A percentile compares a stretch with the other conserved stretches of the same genome.
Evolutionary conservation across 2,329 filamentous ascomycete species (phyloP).

Genomic region (Thelonectria discophora): DNA sequence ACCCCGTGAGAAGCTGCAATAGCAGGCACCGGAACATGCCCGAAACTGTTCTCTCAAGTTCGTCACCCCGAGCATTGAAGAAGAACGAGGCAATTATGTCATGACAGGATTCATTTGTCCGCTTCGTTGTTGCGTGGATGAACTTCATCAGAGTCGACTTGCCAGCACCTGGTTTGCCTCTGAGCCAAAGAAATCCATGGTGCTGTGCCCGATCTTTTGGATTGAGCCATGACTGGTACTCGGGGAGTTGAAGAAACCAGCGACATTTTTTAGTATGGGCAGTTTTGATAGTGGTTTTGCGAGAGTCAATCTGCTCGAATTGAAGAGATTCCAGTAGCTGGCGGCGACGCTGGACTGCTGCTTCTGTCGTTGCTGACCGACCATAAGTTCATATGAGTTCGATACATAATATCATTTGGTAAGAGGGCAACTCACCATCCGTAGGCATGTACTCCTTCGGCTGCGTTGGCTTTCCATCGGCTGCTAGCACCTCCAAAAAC

Average conservation of each 20-base stretch:
- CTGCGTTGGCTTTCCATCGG: not conserved
- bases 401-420: not conserved
- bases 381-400: not conserved
- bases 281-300: constrained; percentile 46
- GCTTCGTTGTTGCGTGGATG: not conserved
- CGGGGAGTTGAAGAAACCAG: constrained; percentile 17
- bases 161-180: constrained; percentile 55
- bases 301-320: constrained; percentile 51
- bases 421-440: too few relatives aligned
- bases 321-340: constrained; percentile 43
- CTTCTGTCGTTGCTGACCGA: not conserved
- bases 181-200: constrained; percentile 56
- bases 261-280: constrained; percentile 43
- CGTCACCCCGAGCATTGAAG: constrained; percentile 58
- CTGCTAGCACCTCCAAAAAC: not conserved
- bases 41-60: constrained; percentile 53
- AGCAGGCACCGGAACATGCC: constrained; percentile 63
- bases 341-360: not conserved
- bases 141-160: constrained; percentile 61
- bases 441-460: not conserved
- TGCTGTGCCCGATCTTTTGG: not conserved
- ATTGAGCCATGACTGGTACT: constrained; percentile 25
- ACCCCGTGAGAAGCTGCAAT: constrained; percentile 52
- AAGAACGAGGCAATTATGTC: constrained; percentile 55
- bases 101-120: not conserved